phyloP scores from a whole-genome alignment of 768 basidiomycete genomes.

The Phlegmacium glaucopus region DNA sequence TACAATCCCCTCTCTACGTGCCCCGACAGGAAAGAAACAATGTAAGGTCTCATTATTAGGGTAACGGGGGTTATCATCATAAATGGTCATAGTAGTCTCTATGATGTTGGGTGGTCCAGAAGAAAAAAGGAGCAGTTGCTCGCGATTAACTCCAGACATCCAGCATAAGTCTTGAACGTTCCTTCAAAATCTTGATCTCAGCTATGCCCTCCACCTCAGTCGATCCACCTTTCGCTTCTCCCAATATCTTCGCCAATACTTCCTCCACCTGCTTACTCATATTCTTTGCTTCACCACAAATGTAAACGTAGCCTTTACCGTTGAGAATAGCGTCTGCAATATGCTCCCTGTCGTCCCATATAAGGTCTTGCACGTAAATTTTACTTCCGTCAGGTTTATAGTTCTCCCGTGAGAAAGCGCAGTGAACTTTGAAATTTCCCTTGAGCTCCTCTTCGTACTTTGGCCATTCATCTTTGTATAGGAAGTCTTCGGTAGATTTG shows the following conservation, averaged over 20 bases:
- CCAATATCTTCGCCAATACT: constrained; percentile 76
- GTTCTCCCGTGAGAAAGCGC: constrained; percentile 90
- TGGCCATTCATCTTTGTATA: constrained; percentile 96
- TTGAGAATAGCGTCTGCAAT: constrained; percentile 88
- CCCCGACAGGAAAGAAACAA: constrained; percentile 5
- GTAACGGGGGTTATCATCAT: background rate
- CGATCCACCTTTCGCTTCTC: constrained; percentile 90
- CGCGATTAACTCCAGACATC: constrained; percentile 83
- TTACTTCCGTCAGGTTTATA: constrained; percentile 90
- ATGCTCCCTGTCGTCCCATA: constrained; percentile 83
- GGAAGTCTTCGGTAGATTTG: constrained; percentile 81
- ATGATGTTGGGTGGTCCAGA: background rate
- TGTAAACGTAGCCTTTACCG: constrained; percentile 96
- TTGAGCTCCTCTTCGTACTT: constrained; percentile 80
- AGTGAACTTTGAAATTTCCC: constrained; percentile 87
- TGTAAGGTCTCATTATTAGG: background rate
- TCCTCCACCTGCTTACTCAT: constrained; percentile 98
- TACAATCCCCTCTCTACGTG: background rate
- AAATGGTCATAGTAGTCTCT: background rate
- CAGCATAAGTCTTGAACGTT: constrained; percentile 80
- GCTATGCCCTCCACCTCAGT: constrained; percentile 85
- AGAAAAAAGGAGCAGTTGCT: constrained; percentile 1
- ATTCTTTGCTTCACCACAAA: constrained; percentile 94
- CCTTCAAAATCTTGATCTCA: constrained; percentile 94
- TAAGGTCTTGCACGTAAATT: constrained; percentile 97